Evolutionary conservation across 2,329 filamentous ascomycete species (phyloP), one percentile per base, ranked within the genome.

Genomic region (Gaeumannomyces sp.): DNA sequence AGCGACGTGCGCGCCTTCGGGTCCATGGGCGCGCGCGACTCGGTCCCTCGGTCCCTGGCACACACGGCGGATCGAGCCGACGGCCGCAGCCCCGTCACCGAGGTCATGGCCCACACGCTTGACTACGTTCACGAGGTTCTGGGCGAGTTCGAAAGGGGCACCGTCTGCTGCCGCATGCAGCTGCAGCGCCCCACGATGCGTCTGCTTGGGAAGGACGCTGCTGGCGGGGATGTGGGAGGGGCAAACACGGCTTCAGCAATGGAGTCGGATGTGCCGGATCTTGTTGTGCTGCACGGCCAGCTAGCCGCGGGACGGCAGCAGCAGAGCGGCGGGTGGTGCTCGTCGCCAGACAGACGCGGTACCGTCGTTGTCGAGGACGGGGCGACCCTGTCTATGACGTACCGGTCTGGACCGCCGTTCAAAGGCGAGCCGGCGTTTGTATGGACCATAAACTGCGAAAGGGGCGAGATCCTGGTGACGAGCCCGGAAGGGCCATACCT

Each of bases 381-480:
- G 6, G 80, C 82, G 0, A 76, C 77, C 0, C 69, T 84, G 0
- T 76, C 76, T 0, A 67, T 80, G 22, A 77, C 78, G 4, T 77
- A 81, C 67, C 79, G 80, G 4, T 77, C 78, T 19, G 83, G 83
- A 0, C 76, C 78, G n/a, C 76, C 79, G 0, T 85, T 85, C 70
- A 78, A 78, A 0, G 79, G 75, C 1, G 78, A 80, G 0, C 76
- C 80, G 0, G 76, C 73, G 2, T 70, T 83, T 0, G 71, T 78
- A 0, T 86, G 83, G 81, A 77, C 75, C 8, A 79, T 87, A 53
- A 75, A 80, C 59, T 83, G 84, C 27, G 79, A 82, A 62, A 79
- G 78, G 66, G 83, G 82, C 0, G 82, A 85, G 72, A 74, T 85
- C 6, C 73, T 78, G 19, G 68, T 84, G 0, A 73, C 72, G 0